Percentiles rank a stretch among this genome's conserved stretches.
phyloP scores from a whole-genome alignment of 2,329 filamentous ascomycete genomes.

The Trichoderma sp. region DNA sequence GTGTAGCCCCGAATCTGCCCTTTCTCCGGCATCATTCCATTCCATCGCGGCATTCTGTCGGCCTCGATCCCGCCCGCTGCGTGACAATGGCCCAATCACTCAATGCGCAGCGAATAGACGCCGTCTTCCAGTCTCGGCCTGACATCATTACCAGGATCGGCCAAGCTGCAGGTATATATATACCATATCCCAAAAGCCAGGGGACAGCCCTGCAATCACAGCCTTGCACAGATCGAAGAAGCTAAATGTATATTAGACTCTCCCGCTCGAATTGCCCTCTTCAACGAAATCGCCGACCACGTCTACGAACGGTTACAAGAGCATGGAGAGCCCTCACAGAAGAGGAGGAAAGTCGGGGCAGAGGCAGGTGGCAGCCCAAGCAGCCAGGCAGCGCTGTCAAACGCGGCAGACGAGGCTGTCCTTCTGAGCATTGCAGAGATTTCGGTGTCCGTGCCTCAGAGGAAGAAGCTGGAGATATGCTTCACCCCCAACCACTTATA shows the following conservation, averaged over 20 bases:
- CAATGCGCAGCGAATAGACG: constrained; percentile 51
- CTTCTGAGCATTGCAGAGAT: constrained; percentile 66
- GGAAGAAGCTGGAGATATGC: constrained; percentile 68
- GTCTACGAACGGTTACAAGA: constrained; percentile 49
- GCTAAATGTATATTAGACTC: constrained; percentile 44
- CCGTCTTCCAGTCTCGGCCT: constrained; percentile 57
- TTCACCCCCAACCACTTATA: constrained; percentile 63
- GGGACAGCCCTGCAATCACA: too few species aligned
- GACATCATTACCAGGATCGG: constrained; percentile 59
- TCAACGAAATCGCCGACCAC: constrained; percentile 58
- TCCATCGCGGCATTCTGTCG: not conserved
- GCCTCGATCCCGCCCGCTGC: not conserved
- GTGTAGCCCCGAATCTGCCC: not conserved
- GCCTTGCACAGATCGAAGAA: not conserved
- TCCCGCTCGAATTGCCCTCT: constrained; percentile 51
- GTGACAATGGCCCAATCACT: constrained; percentile 47
- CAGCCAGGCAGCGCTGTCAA: constrained; percentile 34
- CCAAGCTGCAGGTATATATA: constrained; percentile 52
- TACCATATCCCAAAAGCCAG: not conserved
- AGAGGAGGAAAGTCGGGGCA: constrained; percentile 55
- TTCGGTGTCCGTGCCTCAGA: constrained; percentile 65
- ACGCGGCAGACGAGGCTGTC: constrained; percentile 52
- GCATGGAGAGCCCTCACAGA: constrained; percentile 50
- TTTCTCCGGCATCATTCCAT: not conserved
- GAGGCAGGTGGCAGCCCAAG: constrained; percentile 32